Percentiles rank a stretch among this genome's conserved stretches.
Conservation (phyloP, 176 grass and related monocot species). For the Carex cristatella region DNA sequence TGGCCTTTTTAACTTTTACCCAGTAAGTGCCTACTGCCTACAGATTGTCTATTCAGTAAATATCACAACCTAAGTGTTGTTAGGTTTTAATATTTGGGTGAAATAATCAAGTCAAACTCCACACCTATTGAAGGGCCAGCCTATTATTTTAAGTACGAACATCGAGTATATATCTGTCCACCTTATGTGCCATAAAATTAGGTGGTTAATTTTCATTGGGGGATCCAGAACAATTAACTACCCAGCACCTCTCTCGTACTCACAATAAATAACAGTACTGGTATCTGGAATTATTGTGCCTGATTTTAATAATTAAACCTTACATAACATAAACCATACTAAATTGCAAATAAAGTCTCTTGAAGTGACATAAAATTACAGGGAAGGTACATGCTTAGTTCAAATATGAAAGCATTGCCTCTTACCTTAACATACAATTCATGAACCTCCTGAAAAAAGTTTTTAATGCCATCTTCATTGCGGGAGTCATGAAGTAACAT, state of each 20-base stretch:
- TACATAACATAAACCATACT: neutral
- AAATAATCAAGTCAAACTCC: neutral
- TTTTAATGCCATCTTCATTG: constrained; percentile 74
- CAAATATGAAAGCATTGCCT: constrained; percentile 14
- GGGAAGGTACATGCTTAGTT: neutral
- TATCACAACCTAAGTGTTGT: neutral
- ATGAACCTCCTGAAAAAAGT: constrained; percentile 88
- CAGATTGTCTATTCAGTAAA: neutral
- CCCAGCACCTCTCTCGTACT: neutral
- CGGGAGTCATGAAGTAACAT: constrained; percentile 81
- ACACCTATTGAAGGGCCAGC: neutral
- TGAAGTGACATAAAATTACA: neutral
- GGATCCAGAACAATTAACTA: neutral
- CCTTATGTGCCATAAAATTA: neutral
- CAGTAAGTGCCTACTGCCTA: neutral
- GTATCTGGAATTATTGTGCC: neutral
- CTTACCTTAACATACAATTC: constrained; percentile 84
- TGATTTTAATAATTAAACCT: neutral
- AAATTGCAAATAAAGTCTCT: neutral
- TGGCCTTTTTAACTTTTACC: neutral
- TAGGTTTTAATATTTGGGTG: neutral
- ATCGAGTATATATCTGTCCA: neutral
- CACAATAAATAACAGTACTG: neutral
- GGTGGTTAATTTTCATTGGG: neutral
- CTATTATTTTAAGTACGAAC: neutral